Conservation (phyloP, 1,284 basidiomycete species). For the Athelia sp. region DNA sequence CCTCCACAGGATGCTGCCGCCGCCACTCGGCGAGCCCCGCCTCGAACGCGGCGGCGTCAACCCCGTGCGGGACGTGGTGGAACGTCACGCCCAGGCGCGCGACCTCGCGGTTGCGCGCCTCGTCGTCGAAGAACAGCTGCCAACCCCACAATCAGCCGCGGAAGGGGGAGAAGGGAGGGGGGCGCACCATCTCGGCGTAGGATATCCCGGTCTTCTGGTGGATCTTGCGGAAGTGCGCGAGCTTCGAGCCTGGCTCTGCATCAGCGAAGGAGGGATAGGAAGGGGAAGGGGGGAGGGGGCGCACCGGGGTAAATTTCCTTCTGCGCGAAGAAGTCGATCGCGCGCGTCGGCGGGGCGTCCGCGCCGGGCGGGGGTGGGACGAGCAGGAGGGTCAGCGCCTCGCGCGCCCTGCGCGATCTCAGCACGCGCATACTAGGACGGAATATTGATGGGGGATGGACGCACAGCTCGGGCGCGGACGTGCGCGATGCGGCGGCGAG, state of each 20-base stretch:
- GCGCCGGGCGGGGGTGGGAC: slow-evolving; percentile 45
- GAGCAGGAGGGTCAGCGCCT: slow-evolving; percentile 67
- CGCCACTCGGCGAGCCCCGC: slow-evolving; percentile 62
- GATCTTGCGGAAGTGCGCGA: slow-evolving; percentile 74
- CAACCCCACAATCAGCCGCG: no score
- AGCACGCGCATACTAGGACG: no score
- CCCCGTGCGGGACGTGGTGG: slow-evolving; percentile 45
- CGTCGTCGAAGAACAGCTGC: slow-evolving; percentile 86
- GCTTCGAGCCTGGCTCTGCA: slow-evolving; percentile 86
- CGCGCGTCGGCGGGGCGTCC: slow-evolving; percentile 37
- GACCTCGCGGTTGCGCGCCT: slow-evolving; percentile 72
- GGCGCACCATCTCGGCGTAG: slow-evolving; percentile 75
- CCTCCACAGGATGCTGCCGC: slow-evolving; percentile 30
- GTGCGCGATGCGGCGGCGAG: slow-evolving; percentile 81
- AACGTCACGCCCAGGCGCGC: slow-evolving; percentile 76
- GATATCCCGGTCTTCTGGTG: slow-evolving; percentile 78
- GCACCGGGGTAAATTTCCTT: slow-evolving; percentile 88
- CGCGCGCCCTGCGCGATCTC: slow-evolving; percentile 51
- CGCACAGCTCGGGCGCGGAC: slow-evolving; percentile 63
- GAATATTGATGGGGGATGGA: no score
- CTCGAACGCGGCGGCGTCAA: slow-evolving; percentile 53
- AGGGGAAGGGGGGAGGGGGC: no score
- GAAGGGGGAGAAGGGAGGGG: no score
- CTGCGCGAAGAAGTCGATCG: slow-evolving; percentile 72
- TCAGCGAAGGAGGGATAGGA: no score